Percentiles rank a stretch among this genome's conserved stretches.
phyloP scores from a whole-genome alignment of 805 yeast species.

The Wickerhamomyces queroliae region DNA sequence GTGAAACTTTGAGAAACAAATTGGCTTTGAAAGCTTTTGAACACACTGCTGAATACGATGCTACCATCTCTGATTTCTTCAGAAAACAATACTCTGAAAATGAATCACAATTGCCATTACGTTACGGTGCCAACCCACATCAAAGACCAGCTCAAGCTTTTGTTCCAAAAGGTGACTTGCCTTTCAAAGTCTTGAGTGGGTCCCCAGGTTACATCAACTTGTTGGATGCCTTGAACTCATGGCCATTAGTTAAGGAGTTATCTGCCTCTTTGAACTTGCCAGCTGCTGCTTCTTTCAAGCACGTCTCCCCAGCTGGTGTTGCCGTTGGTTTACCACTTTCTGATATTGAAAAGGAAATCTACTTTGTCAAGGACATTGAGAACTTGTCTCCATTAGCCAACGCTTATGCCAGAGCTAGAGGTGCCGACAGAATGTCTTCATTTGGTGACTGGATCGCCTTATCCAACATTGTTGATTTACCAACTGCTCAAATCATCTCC shows the following conservation, averaged over 20 bases:
- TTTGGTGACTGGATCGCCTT: constrained; percentile 98
- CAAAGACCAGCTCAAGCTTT: constrained; percentile 99
- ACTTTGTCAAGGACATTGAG: constrained; percentile 92
- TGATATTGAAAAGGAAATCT: constrained; percentile 89
- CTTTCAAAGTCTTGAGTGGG: constrained; percentile 90
- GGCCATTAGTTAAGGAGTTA: constrained; percentile 98
- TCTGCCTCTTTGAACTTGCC: constrained; percentile 92
- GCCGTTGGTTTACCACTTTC: constrained; percentile 94
- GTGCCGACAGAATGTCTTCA: constrained; percentile 99
- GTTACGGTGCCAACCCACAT: constrained; percentile 99
- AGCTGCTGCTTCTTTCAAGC: constrained; percentile 98
- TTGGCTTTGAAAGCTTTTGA: constrained; percentile 96
- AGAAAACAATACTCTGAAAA: constrained; percentile 95
- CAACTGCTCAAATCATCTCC: constrained; percentile 95
- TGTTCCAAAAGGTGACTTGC: constrained; percentile 80
- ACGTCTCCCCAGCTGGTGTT: constrained; percentile 98
- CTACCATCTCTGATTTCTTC: constrained; percentile 93
- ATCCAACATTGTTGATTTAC: constrained; percentile 91
- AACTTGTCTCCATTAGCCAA: constrained; percentile 94
- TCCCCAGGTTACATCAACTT: constrained; percentile 97
- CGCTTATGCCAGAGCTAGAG: constrained; percentile 99
- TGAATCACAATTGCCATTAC: constrained; percentile 81
- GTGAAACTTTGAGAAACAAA: constrained; percentile 67
- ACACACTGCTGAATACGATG: constrained; percentile 97
- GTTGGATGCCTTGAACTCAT: constrained; percentile 93